A percentile compares a stretch with the other conserved stretches of the same genome.
These are phyloP conservation scores for Botrytis tulipae DNA, from an alignment of 2,329 filamentous ascomycete species.

Conservation along the genomic window DNA sequence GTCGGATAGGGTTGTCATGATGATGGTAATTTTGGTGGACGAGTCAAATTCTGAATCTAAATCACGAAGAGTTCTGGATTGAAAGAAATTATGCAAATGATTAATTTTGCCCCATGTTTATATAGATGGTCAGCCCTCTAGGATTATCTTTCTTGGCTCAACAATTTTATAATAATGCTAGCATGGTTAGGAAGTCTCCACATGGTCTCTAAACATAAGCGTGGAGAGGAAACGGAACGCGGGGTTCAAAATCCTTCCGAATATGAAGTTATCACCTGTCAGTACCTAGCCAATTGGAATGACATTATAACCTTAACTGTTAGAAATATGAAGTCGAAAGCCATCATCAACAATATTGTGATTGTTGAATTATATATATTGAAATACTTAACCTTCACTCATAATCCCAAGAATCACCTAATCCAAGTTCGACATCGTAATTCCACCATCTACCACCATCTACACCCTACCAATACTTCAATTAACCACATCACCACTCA, in stretches of 20 bases:
- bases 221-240: neutral
- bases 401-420: neutral
- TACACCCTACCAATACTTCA: neutral
- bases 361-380: too few relatives aligned
- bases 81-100: neutral
- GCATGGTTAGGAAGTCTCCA: too few relatives aligned
- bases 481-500: neutral
- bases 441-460: neutral
- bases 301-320: neutral
- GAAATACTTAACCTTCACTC: neutral
- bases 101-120: rapidly evolving
- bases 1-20: neutral
- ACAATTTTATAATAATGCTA: neutral
- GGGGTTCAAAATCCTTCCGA: neutral
- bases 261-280: neutral
- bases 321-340: neutral
- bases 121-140: neutral
- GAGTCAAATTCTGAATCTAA: neutral
- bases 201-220: neutral
- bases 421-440: neutral
- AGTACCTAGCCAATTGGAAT: neutral
- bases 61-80: neutral
- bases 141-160: neutral
- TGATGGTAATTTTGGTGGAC: neutral
- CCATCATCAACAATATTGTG: neutral